Percentiles rank a stretch among this genome's conserved stretches.
Conservation (phyloP, 2,329 filamentous ascomycete species). For the Paraphaeosphaeria minitans region DNA sequence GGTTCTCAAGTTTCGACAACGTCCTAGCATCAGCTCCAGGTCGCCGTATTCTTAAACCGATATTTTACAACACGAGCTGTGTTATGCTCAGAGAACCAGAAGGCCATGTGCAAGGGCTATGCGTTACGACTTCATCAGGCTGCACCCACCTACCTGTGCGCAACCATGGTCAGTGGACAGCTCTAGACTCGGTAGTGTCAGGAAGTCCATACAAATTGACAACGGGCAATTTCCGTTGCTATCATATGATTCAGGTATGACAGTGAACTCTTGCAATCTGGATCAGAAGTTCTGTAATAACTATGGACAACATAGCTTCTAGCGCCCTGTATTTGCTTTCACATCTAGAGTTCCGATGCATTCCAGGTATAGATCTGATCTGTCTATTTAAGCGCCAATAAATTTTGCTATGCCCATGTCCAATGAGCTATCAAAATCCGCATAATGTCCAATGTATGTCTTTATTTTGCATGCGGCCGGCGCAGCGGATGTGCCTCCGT, state of each 20-base stretch:
- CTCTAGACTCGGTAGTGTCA: neutral
- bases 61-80: neutral
- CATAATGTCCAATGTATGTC: neutral
- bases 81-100: neutral
- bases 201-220: neutral
- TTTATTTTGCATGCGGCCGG: conserved; percentile 33
- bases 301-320: neutral
- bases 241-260: neutral
- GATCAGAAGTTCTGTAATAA: neutral
- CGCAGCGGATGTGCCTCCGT: conserved; percentile 61
- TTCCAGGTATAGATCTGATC: neutral
- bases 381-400: neutral
- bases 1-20: neutral
- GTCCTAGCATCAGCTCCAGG: neutral
- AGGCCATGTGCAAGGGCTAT: neutral
- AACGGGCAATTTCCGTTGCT: neutral
- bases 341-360: neutral
- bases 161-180: neutral
- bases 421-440: neutral
- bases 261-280: neutral
- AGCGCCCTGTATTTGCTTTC: neutral
- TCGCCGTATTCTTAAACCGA: neutral
- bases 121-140: neutral
- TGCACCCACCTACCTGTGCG: neutral
- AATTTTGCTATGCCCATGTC: neutral